A percentile compares a stretch with the other conserved stretches of the same genome.
These are phyloP conservation scores for Phytophthora gonapodyides DNA, from an alignment of 352 stramenopile genomes.

Conservation along the genomic window DNA sequence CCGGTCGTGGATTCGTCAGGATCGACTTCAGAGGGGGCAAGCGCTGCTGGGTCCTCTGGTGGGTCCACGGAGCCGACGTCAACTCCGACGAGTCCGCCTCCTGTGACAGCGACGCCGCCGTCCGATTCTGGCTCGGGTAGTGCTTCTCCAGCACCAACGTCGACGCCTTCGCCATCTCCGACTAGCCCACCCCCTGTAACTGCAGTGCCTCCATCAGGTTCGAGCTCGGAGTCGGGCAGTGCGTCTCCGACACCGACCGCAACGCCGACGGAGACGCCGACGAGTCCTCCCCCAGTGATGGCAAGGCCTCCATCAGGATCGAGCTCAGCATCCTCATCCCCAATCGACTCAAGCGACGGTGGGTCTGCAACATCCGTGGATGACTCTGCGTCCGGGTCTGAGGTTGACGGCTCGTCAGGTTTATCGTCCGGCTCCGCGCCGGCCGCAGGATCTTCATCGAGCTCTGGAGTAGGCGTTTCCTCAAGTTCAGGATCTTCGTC, in stretches of 20 bases:
- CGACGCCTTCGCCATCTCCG: slow-evolving; percentile 12
- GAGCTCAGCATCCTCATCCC: slow-evolving; percentile 5
- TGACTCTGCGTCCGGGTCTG: slow-evolving; percentile 11
- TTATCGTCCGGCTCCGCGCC: slow-evolving; percentile 8
- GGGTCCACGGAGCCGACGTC: slow-evolving; percentile 1
- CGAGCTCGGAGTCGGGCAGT: slow-evolving; percentile 9
- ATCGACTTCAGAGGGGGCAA: slow-evolving; percentile 1
- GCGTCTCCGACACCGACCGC: slow-evolving; percentile 1
- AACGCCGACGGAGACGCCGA: no score
- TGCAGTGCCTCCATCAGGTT: slow-evolving; percentile 5
- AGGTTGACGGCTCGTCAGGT: slow-evolving; percentile 7
- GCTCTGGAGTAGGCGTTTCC: neutral
- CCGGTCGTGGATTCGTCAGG: neutral
- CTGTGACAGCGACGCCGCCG: slow-evolving; percentile 25
- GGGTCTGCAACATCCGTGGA: slow-evolving; percentile 1
- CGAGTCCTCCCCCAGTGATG: no score
- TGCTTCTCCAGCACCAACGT: slow-evolving; percentile 7
- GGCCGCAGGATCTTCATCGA: slow-evolving; percentile 2
- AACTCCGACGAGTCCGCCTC: slow-evolving; percentile 26
- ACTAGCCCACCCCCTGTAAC: slow-evolving; percentile 26
- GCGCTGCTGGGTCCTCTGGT: slow-evolving; percentile 12
- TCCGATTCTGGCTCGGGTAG: slow-evolving; percentile 14
- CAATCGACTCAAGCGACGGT: neutral
- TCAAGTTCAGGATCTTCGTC: slow-evolving; percentile 8
- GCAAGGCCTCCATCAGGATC: neutral